phyloP scores from a whole-genome alignment of 2,329 filamentous ascomycete species.

The Dactylellina cionopaga region DNA sequence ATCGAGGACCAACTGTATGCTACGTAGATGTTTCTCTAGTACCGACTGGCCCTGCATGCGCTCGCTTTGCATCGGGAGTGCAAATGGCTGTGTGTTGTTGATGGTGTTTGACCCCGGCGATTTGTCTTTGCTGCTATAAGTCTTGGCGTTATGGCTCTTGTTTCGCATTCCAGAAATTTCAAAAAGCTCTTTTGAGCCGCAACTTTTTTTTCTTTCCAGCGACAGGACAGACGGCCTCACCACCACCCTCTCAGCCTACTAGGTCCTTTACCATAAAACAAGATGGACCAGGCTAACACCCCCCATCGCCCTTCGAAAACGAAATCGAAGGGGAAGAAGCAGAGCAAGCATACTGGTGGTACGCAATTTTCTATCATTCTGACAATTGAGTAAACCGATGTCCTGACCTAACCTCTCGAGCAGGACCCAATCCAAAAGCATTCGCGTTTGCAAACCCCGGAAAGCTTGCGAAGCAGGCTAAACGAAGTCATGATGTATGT shows the following conservation, averaged over 20 bases:
- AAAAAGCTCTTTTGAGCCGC: constrained; percentile 14
- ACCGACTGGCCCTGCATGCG: no score
- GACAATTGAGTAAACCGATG: not conserved
- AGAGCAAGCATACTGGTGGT: constrained; percentile 67
- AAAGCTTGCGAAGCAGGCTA: constrained; percentile 78
- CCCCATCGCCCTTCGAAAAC: constrained; percentile 41
- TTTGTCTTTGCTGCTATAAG: not conserved
- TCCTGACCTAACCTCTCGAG: constrained; percentile 50
- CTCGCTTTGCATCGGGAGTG: no score
- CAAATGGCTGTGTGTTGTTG: no score
- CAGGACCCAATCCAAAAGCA: constrained; percentile 85
- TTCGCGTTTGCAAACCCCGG: constrained; percentile 87
- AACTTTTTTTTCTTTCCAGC: constrained; percentile 16
- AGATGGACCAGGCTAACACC: constrained; percentile 50
- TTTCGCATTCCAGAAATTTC: constrained; percentile 25
- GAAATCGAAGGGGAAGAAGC: constrained; percentile 39
- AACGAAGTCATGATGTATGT: constrained; percentile 75
- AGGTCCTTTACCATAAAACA: not conserved
- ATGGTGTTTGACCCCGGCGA: no score
- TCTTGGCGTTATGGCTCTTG: constrained; percentile 13
- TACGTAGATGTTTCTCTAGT: no score
- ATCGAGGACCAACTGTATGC: no score
- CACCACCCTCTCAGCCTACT: not conserved
- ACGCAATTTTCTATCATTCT: constrained; percentile 49
- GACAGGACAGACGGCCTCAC: not conserved